These are phyloP conservation scores for Cucumis cinereus DNA, from an alignment of 306 rosid species.

Conservation along the genomic window DNA sequence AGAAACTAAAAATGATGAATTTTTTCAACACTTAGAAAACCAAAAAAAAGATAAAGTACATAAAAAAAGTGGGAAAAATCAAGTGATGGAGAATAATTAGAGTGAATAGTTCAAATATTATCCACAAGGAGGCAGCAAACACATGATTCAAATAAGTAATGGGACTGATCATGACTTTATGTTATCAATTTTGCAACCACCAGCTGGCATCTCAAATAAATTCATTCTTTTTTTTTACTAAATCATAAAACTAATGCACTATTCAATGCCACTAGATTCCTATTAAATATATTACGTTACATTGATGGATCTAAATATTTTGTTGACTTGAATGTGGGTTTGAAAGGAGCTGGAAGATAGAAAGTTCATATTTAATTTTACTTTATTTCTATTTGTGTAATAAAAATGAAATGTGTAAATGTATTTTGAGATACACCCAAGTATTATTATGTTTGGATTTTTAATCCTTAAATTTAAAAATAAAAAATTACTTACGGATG, in stretches of 20 bases:
- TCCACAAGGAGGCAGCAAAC: not conserved
- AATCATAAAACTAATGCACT: not conserved
- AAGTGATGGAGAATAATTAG: not conserved
- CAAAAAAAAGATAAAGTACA: not conserved
- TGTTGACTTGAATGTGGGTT: too few species aligned
- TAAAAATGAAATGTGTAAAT: too few species aligned
- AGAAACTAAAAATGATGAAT: too few species aligned
- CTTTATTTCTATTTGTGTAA: too few species aligned
- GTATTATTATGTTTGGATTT: too few species aligned
- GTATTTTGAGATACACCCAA: too few species aligned
- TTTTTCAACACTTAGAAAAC: not conserved
- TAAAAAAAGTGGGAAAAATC: not conserved
- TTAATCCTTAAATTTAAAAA: too few species aligned
- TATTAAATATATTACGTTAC: too few species aligned
- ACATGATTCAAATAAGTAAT: not conserved
- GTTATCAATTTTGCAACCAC: not conserved
- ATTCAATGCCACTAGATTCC: not conserved
- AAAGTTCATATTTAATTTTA: too few species aligned
- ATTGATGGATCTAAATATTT: too few species aligned
- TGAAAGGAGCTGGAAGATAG: too few species aligned
- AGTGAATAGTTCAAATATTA: not conserved
- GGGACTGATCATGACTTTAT: not conserved
- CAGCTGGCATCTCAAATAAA: not conserved
- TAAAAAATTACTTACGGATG: too few species aligned
- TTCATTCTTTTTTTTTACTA: not conserved